A percentile compares a stretch with the other conserved stretches of the same genome.
Evolutionary conservation across 108 stramenopile genomes (phyloP).

Genomic region (Aurantiochytrium sp.): DNA sequence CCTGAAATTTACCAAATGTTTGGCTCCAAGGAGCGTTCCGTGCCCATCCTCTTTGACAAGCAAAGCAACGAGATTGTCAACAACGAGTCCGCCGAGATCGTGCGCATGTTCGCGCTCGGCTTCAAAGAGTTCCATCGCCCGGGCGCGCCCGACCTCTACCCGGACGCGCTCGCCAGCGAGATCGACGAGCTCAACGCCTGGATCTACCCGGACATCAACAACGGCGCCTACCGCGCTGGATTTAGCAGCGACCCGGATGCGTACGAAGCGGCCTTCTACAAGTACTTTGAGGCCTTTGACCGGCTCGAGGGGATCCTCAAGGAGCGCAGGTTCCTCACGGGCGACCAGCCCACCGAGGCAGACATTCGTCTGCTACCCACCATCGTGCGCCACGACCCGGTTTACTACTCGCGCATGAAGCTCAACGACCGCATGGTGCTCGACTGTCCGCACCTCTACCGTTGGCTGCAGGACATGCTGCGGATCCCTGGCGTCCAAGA

Average conservation of each 20-base stretch:
- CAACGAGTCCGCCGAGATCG: slow-evolving; percentile 30
- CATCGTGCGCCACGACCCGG: slow-evolving; percentile 24
- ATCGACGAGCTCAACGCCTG: slow-evolving; percentile 28
- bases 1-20: neutral
- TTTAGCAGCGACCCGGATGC: slow-evolving; percentile 47
- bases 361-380: slow-evolving; percentile 35
- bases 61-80: neutral
- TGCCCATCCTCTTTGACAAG: slow-evolving; percentile 2
- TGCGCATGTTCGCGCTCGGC: slow-evolving; percentile 7
- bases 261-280: slow-evolving; percentile 37
- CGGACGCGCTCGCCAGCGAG: neutral
- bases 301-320: slow-evolving; percentile 42
- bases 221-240: slow-evolving; percentile 59
- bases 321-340: slow-evolving; percentile 40
- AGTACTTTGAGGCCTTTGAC: slow-evolving; percentile 45
- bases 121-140: slow-evolving; percentile 72
- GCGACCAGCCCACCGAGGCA: slow-evolving; percentile 52
- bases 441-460: neutral
- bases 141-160: neutral
- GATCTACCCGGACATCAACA: slow-evolving; percentile 47
- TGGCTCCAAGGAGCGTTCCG: slow-evolving; percentile 23
- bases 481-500: slow-evolving; percentile 38
- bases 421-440: neutral
- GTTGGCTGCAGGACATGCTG: slow-evolving; percentile 50
- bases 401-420: neutral